A percentile compares a stretch with the other conserved stretches of the same genome.
These are phyloP conservation scores for Rhynchospora breviuscula DNA, from an alignment of 176 grass and related monocot genomes.

Conservation along the genomic window DNA sequence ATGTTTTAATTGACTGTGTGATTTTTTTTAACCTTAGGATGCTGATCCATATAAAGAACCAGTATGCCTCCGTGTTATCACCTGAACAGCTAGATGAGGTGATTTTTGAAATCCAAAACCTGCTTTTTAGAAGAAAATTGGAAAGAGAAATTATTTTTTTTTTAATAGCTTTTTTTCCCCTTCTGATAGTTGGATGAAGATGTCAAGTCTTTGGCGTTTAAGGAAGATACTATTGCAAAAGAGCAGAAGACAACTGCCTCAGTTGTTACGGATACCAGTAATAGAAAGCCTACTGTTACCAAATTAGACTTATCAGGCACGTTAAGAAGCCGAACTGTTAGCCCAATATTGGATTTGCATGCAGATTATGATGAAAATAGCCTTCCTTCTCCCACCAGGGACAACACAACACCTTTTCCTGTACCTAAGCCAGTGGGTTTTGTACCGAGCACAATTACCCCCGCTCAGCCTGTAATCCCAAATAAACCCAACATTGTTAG, in stretches of 20 bases:
- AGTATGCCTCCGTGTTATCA: constrained; percentile 60
- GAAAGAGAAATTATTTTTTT: not conserved
- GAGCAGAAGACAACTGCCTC: constrained; percentile 26
- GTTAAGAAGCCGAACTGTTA: constrained; percentile 44
- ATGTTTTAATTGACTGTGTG: constrained; percentile 20
- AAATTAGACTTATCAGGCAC: constrained; percentile 39
- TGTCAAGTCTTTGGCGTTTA: constrained; percentile 68
- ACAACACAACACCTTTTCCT: constrained; percentile 43
- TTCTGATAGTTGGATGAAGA: constrained; percentile 61
- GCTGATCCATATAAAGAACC: constrained; percentile 83
- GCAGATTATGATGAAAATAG: constrained; percentile 91
- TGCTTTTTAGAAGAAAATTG: not conserved
- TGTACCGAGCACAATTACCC: constrained; percentile 33
- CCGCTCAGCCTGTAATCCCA: constrained; percentile 23
- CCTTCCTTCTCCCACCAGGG: constrained; percentile 80
- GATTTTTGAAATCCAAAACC: not conserved
- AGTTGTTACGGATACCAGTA: constrained; percentile 24
- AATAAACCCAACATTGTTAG: constrained; percentile 37
- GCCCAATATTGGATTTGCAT: constrained; percentile 88
- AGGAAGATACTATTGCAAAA: constrained; percentile 35
- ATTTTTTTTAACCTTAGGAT: constrained; percentile 33
- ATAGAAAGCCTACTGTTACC: constrained; percentile 42
- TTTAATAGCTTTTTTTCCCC: constrained; percentile 18
- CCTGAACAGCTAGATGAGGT: constrained; percentile 61
- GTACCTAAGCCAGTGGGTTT: constrained; percentile 58